Evolutionary conservation across 1,284 basidiomycete species (phyloP).

Genomic region (Dichomitus squalens): DNA sequence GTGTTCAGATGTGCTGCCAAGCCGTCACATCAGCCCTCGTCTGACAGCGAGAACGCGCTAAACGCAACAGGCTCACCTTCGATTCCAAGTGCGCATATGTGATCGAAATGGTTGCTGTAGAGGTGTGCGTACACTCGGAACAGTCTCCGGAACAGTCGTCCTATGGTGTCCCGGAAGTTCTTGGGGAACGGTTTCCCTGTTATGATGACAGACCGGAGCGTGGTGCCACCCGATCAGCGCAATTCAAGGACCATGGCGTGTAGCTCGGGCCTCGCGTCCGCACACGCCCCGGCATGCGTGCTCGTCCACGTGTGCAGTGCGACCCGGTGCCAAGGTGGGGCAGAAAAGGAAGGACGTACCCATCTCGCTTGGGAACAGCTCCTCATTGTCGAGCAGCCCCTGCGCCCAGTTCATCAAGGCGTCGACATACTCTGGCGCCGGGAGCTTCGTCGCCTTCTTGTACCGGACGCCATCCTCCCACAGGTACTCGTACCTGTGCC

Average conservation of each 20-base stretch:
- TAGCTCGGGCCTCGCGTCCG: too few relatives aligned
- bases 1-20: slow-evolving; percentile 93
- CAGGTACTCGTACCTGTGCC: slow-evolving; percentile 88
- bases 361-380: slow-evolving; percentile 93
- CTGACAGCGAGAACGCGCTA: not conserved
- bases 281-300: too few relatives aligned
- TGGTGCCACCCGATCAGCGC: not conserved
- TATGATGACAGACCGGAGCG: not conserved
- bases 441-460: slow-evolving; percentile 92
- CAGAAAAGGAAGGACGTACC: slow-evolving; percentile 47
- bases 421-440: slow-evolving; percentile 97
- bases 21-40: slow-evolving; percentile 1
- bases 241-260: too few relatives aligned
- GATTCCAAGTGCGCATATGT: slow-evolving; percentile 96
- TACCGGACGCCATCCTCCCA: slow-evolving; percentile 96
- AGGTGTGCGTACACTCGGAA: slow-evolving; percentile 99
- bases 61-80: slow-evolving; percentile 68
- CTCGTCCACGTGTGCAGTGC: too few relatives aligned
- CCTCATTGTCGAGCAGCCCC: slow-evolving; percentile 89
- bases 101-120: slow-evolving; percentile 99
- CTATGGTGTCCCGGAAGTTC: slow-evolving; percentile 89
- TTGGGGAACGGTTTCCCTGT: slow-evolving; percentile 90
- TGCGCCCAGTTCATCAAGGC: slow-evolving; percentile 99
- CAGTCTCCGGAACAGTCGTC: slow-evolving; percentile 89
- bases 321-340: too few relatives aligned